phyloP scores from a whole-genome alignment of 495 filamentous ascomycete genomes.

The Trichocladium uniseriatum region DNA sequence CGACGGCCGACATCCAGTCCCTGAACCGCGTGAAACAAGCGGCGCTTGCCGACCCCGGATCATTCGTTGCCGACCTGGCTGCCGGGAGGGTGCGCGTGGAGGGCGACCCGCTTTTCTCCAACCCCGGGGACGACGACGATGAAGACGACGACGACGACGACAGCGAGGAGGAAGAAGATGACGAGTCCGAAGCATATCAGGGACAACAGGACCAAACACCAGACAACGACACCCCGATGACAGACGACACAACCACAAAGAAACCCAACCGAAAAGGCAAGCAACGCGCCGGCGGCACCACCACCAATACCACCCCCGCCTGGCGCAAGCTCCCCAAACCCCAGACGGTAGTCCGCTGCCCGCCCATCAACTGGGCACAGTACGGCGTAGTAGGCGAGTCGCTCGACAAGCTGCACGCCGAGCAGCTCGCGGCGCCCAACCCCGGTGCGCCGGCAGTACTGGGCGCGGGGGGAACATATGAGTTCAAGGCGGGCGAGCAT shows the following conservation, averaged over 20 bases:
- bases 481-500: constrained; percentile 31
- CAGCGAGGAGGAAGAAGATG: constrained; percentile 10
- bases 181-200: constrained; percentile 15
- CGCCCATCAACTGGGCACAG: constrained; percentile 83
- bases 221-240: not conserved
- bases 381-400: constrained; percentile 75
- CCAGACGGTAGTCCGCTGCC: constrained; percentile 77
- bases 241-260: not conserved
- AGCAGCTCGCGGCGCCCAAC: constrained; percentile 58
- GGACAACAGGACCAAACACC: not conserved
- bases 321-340: constrained; percentile 53
- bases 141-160: constrained; percentile 31
- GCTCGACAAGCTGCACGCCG: constrained; percentile 72
- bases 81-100: constrained; percentile 41
- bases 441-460: constrained; percentile 43
- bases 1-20: constrained; percentile 56
- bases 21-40: constrained; percentile 53
- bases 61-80: constrained; percentile 54
- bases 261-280: not conserved
- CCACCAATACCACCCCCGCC: not conserved
- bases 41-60: constrained; percentile 58
- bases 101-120: constrained; percentile 21
- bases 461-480: constrained; percentile 30
- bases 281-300: not conserved
- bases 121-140: constrained; percentile 22